Conservation (phyloP, 2,329 filamentous ascomycete genomes). For the Graphiopsis chlorocephala region DNA sequence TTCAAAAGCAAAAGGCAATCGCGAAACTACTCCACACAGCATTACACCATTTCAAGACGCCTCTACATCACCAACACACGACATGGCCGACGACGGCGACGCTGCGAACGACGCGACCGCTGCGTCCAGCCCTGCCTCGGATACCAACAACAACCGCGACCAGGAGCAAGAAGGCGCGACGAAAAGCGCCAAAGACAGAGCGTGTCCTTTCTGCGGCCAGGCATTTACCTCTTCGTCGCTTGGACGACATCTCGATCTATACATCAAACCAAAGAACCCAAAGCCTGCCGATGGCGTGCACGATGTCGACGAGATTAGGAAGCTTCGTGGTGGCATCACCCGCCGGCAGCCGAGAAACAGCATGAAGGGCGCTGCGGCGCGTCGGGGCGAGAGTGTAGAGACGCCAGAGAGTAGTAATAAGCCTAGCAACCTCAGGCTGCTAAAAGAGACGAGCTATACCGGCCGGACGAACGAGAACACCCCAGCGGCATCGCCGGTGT, state of each 20-base stretch:
- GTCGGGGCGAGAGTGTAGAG: constrained; percentile 12
- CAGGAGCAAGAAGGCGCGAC: neutral
- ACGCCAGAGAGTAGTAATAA: neutral
- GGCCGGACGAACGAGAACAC: constrained; percentile 23
- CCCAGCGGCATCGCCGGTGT: constrained; percentile 16
- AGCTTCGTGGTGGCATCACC: constrained; percentile 80
- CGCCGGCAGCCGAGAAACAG: constrained; percentile 69
- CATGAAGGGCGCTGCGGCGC: constrained; percentile 21
- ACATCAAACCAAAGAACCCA: constrained; percentile 90
- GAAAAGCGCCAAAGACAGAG: constrained; percentile 67
- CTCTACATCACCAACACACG: too few species aligned
- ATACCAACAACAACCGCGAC: constrained; percentile 8
- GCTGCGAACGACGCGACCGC: neutral
- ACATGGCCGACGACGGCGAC: constrained; percentile 12
- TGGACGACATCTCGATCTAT: constrained; percentile 88
- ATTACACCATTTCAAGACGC: neutral
- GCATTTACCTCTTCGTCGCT: constrained; percentile 91
- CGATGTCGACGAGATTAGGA: constrained; percentile 83
- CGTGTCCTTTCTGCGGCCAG: constrained; percentile 83
- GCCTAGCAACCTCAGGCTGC: neutral
- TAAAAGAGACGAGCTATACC: constrained; percentile 13
- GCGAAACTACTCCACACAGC: neutral
- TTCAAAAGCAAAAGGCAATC: neutral
- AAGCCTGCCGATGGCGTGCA: constrained; percentile 84
- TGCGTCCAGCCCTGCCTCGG: constrained; percentile 3